Base-by-base conservation (phyloP, 495 filamentous ascomycete species). In the Immersiella caudata region DNA sequence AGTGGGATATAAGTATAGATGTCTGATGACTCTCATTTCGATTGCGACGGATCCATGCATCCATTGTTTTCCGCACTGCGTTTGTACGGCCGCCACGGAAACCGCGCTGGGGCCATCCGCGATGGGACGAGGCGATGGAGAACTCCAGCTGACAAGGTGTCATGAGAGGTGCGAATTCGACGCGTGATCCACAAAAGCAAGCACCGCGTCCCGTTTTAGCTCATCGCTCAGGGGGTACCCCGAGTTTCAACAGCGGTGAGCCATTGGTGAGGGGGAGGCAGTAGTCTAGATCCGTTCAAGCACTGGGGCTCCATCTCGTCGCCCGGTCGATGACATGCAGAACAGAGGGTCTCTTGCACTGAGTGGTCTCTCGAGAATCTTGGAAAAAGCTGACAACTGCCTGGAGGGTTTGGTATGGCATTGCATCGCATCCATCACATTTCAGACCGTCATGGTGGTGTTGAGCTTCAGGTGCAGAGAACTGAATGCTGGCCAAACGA, bases 1-100 rank as follows among this genome's bases (percentile, higher is more conserved):
- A 33, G 26, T 54, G 60, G 61, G 67, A 59, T 62, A 46, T 46
- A 50, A 52, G 64, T 35, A 56, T 24, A 51, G 58, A 3, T 22
- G 51, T 35, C 35, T 64, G 62, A 64, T 50, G 69, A 68, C 66
- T 36, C 27, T 75, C 69, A 72, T 72, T 75, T 74, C 65, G 64
- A 66, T 26, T 64, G 55, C 18, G 22, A 60, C 35, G 36, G 33
- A 51, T 22, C 55, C 62, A 20, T 46, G 25, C 26, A 18, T 26
- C 51, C 52, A 35, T n/a, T 57, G 62, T 68, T 66, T 64, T 51
- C 26, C 25, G 55, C 67, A 67, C 25, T 63, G 24, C 50, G 20
- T 60, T 49, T 20, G 52, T 49, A 25, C 29, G 35, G 52, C 25
- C n/a, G 70, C 71, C 68, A 71, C 67, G 71, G 68, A 67, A 74